Percentiles rank a stretch among this genome's conserved stretches.
These are phyloP conservation scores for Rosa multiflora DNA, from an alignment of 306 rosid genomes.

Conservation along the genomic window DNA sequence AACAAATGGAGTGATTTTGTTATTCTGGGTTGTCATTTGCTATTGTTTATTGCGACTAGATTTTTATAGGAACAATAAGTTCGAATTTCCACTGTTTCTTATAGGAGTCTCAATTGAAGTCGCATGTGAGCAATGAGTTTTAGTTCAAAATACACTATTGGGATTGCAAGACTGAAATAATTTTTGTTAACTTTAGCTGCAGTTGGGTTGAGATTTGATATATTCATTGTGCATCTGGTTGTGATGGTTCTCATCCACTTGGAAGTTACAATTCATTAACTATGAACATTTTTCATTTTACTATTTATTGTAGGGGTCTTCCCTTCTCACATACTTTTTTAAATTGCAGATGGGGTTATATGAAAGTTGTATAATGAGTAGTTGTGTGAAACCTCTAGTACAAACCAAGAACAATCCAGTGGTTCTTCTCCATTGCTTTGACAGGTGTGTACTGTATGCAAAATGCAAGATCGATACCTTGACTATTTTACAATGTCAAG, in stretches of 20 bases:
- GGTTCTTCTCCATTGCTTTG: conserved; percentile 91
- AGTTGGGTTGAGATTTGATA: background rate
- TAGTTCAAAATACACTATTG: background rate
- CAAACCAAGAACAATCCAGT: conserved; percentile 65
- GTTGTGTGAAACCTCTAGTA: conserved; percentile 73
- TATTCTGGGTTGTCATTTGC: background rate
- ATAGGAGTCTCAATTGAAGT: background rate
- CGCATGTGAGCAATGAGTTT: background rate
- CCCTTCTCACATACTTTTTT: background rate
- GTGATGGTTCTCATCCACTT: background rate
- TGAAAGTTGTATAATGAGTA: conserved; percentile 70
- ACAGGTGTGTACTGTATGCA: conserved; percentile 53
- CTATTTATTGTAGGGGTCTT: background rate
- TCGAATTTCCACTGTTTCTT: background rate
- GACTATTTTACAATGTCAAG: background rate
- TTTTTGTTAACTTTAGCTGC: background rate
- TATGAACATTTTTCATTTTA: background rate
- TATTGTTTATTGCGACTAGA: background rate
- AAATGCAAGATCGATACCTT: conserved; percentile 1
- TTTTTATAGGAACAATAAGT: background rate
- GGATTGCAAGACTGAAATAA: background rate
- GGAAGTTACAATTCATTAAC: background rate
- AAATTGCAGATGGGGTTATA: conserved; percentile 53
- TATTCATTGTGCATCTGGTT: background rate
- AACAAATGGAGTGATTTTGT: background rate